phyloP scores from a whole-genome alignment of 441 rosid species.

The Corymbia calophylla region DNA sequence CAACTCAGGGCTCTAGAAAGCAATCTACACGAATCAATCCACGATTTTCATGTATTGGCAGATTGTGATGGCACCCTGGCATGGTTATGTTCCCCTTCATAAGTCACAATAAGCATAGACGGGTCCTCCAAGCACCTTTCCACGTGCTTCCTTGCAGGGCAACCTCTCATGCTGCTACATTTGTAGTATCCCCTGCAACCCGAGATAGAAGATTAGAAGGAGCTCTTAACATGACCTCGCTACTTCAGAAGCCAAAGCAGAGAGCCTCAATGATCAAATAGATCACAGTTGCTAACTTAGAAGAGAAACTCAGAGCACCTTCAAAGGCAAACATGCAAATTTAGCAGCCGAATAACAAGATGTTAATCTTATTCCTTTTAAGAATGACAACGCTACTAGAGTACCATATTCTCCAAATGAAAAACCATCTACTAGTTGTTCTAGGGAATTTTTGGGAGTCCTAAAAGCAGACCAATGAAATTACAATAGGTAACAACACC shows the following conservation, averaged over 20 bases:
- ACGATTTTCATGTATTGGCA: slow-evolving; percentile 19
- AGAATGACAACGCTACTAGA: neutral
- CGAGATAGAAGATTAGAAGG: neutral
- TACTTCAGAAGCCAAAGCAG: neutral
- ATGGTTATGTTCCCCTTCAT: slow-evolving; percentile 96
- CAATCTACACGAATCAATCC: neutral
- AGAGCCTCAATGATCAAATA: neutral
- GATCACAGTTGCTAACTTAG: neutral
- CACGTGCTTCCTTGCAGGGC: slow-evolving; percentile 98
- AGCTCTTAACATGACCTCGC: neutral
- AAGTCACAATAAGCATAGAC: slow-evolving; percentile 85
- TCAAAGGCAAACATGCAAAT: neutral
- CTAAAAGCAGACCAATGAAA: neutral
- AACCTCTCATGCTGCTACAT: slow-evolving; percentile 98
- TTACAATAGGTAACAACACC: neutral
- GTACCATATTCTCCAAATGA: neutral
- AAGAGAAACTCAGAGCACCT: neutral
- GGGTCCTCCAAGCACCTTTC: slow-evolving; percentile 94
- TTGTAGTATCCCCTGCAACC: slow-evolving; percentile 90
- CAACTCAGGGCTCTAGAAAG: neutral
- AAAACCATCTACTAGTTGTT: neutral
- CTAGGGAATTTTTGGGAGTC: neutral
- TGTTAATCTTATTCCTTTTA: neutral
- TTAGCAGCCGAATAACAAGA: neutral
- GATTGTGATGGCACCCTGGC: slow-evolving; percentile 57